Base-by-base conservation (phyloP, 2,329 filamentous ascomycete species). In the Colletotrichum orchidophilum region DNA sequence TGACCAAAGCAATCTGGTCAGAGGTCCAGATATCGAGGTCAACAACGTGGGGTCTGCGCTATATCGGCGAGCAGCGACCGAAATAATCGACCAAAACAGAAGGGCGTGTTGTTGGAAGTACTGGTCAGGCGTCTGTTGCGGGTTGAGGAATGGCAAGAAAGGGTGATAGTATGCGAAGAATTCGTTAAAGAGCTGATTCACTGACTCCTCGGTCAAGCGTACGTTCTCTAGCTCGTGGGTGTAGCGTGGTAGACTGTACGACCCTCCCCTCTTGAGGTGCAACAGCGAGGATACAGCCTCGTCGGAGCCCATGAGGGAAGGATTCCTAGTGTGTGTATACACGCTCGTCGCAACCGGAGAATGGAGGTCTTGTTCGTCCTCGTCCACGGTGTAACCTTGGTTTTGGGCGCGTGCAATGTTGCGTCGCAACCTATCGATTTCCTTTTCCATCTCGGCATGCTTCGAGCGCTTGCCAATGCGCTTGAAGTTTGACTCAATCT, bases 401-500 rank as follows among this genome's bases (percentile, higher is more conserved):
- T 85, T 77, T 76, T 89, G 86, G 70, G 91, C 91, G 73, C 87
- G 85, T 67, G 88, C 83, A 72, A 93, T 85, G 76, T 86, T 89
- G 55, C 90, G 87, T 62, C 91, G 88, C 74, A 92, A 82, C 73
- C 86, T 89, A 69, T 94, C 92, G 77, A 95, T 93, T 81, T 95
- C 92, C 82, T 91, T 93, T 79, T 94, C 93, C 93, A 95, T 95
- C 82, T 95, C 93, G 77, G 93, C 93, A 81, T 96, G 93, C 80
- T 94, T 93, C 74, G 90, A 93, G 52, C 93, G 89, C 84, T 96
- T 96, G 73, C 93, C 92, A 21, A 95, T 86, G 75, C 93, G 91
- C 86, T 95, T 95, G 83, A 96, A 96, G 81, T 95, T 94, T 77
- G 92, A 93, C 81, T 96, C 93, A 81, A 96, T 96, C 81, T 94